Evolutionary conservation across 306 rosid genomes (phyloP).

Genomic region (Fagus sylvatica): DNA sequence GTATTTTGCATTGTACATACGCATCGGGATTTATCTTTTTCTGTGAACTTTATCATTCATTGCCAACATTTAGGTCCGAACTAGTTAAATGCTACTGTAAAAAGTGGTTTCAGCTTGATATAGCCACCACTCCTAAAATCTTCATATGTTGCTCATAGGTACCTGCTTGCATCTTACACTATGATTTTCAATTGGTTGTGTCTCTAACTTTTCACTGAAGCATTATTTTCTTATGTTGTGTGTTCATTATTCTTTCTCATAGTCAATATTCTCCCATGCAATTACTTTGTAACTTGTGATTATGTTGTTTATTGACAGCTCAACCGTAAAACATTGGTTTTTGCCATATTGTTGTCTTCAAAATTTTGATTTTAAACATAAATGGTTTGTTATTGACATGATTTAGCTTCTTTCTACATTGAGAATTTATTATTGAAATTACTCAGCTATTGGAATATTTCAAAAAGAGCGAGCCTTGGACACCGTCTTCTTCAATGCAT

Average conservation of each 20-base stretch:
- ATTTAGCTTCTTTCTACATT: neutral
- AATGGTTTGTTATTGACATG: neutral
- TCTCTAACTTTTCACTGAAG: too few species aligned
- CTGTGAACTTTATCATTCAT: neutral
- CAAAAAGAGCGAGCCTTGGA: conserved; percentile 71
- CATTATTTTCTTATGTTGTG: too few species aligned
- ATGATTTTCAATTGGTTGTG: too few species aligned
- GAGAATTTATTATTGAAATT: conserved; percentile 31
- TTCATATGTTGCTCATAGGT: neutral
- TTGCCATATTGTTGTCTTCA: neutral
- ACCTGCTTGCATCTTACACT: too few species aligned
- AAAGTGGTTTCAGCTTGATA: neutral
- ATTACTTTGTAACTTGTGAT: neutral
- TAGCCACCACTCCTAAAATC: neutral
- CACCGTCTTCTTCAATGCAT: conserved; percentile 27
- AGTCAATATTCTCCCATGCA: neutral
- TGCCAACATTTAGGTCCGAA: neutral
- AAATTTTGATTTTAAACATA: neutral
- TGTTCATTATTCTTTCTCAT: neutral
- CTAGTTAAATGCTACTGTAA: neutral
- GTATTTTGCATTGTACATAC: neutral
- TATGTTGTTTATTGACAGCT: neutral
- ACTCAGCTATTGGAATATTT: conserved; percentile 65
- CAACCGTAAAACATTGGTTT: neutral
- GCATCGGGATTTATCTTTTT: neutral